phyloP scores from a whole-genome alignment of 2,329 filamentous ascomycete genomes.

The Fusarium pininemorale region DNA sequence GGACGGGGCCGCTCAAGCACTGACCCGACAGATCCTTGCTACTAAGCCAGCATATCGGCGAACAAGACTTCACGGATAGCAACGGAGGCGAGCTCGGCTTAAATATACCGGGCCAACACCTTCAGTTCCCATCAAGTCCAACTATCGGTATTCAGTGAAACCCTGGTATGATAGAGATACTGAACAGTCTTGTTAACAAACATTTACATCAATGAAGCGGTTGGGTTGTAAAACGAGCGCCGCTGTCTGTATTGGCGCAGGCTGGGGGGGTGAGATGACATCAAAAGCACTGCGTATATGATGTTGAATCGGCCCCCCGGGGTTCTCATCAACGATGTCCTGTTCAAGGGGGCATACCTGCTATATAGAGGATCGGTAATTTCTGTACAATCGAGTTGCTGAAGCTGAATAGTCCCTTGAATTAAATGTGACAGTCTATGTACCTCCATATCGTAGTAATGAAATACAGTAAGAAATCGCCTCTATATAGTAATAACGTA shows the following conservation, averaged over 20 bases:
- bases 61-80: not conserved
- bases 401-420: not conserved
- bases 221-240: fast-evolving
- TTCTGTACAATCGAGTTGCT: not conserved
- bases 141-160: not conserved
- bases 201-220: fast-evolving
- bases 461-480: not conserved
- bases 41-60: not conserved
- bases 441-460: no score
- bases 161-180: not conserved
- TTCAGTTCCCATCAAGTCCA: not conserved
- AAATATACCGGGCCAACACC: fast-evolving
- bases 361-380: not conserved
- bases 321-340: fast-evolving
- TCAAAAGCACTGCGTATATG: no score
- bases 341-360: not conserved
- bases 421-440: not conserved
- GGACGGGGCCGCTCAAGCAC: not conserved
- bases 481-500: not conserved
- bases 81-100: not conserved
- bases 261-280: fast-evolving
- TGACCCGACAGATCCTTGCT: not conserved
- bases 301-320: fast-evolving
- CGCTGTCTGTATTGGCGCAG: not conserved
- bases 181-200: fast-evolving